These are phyloP conservation scores for Agrocybe chaxingu DNA, from an alignment of 768 basidiomycete species.

Conservation along the genomic window DNA sequence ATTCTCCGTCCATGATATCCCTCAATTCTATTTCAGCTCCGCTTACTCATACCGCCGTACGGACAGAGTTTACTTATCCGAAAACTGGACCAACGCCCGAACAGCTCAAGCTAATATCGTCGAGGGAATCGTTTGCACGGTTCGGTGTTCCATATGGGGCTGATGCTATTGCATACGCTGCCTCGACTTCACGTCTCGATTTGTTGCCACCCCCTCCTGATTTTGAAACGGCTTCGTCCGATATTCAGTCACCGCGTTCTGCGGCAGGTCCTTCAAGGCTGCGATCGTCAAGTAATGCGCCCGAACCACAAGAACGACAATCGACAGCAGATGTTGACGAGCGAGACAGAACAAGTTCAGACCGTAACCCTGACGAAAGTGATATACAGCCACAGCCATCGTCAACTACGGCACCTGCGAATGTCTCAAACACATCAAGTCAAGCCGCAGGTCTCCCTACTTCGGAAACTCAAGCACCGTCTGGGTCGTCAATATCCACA, in stretches of 20 bases:
- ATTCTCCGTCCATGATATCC: constrained; percentile 68
- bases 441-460: not conserved
- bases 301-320: constrained; percentile 7
- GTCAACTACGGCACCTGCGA: not conserved
- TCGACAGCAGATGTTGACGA: not conserved
- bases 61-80: constrained; percentile 71
- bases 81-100: constrained; percentile 59
- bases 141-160: constrained; percentile 78
- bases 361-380: not conserved
- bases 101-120: constrained; percentile 66
- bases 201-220: constrained; percentile 48
- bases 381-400: constrained; percentile 1
- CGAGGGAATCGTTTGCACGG: constrained; percentile 58
- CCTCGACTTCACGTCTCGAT: constrained; percentile 42
- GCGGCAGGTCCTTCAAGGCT: constrained; percentile 24
- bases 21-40: constrained; percentile 74
- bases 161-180: constrained; percentile 66
- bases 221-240: constrained; percentile 35
- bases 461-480: not conserved
- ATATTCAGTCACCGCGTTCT: constrained; percentile 12
- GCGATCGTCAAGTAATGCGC: constrained; percentile 21
- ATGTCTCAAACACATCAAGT: not conserved
- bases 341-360: not conserved
- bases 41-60: constrained; percentile 66
- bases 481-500: constrained; percentile 2